Base-by-base conservation (phyloP, 2,329 filamentous ascomycete genomes). In the Aureobasidium leucospermi region DNA sequence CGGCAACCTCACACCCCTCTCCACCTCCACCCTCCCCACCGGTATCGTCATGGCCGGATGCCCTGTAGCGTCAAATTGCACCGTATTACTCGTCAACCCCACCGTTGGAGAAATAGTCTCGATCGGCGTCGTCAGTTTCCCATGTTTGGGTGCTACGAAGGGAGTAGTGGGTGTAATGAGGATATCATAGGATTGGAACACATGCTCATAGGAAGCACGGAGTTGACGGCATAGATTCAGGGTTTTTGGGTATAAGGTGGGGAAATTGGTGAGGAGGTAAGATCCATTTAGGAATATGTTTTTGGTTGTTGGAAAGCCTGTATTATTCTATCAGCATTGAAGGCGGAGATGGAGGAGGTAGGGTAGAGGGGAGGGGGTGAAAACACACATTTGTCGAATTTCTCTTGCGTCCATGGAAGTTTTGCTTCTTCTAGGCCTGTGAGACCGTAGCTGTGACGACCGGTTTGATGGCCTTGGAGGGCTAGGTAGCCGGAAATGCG, bases 51-150 rank as follows among this genome's bases (percentile, higher is more conserved):
- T 66, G 0, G 79, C 81, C 0, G 81, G 81, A 62, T 84, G 81
- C 0, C 81, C 81, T 0, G 80, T 83, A 2, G 79, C 73, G 64
- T 84, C 81, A 67, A 84, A 84, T 2, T 78, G 74, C 11, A 78
- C 78, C 4, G 82, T 85, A 63, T 85, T 85, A n/a, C 73, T 75
- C 0, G 79, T 81, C 60, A 82, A 66, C 0, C 82, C 82, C 34
- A 83, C 78, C 32, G 78, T 79, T 9, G 78, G 77, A 58, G 74
- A 72, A 45, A 81, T 79, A 16, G 76, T 77, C 45, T 76, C 73
- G 11, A 74, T 67, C 2, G 76, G 76, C 1, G 71, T 72, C 1
- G 70, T 72, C 71, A 73, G 9, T 69, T 63, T 3, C 65, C 63
- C 73, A 51, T 80, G 76, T 11, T 69, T 72, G 0, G 76, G 76